These are phyloP conservation scores for Talaromyces sp. DNA, from an alignment of 2,329 filamentous ascomycete species.

Conservation along the genomic window DNA sequence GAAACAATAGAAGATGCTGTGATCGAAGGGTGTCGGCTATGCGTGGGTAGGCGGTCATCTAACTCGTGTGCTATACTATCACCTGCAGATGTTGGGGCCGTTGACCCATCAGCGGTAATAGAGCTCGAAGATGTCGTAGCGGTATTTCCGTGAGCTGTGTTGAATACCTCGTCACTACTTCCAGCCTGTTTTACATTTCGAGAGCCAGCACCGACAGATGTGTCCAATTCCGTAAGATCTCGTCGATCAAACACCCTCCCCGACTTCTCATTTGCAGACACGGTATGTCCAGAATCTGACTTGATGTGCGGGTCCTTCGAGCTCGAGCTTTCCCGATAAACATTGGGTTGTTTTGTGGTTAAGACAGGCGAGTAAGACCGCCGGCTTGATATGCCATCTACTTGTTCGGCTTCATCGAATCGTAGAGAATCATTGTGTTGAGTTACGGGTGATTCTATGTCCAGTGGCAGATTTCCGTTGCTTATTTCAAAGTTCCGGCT, in stretches of 20 bases:
- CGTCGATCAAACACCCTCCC: slow-evolving; percentile 28
- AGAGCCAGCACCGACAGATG: slow-evolving; percentile 23
- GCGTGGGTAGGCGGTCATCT: slow-evolving; percentile 25
- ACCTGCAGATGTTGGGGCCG: slow-evolving; percentile 26
- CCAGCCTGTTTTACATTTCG: slow-evolving; percentile 30
- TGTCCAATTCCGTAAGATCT: slow-evolving; percentile 28
- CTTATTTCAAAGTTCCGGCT: slow-evolving; percentile 29
- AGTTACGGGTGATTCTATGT: slow-evolving; percentile 30
- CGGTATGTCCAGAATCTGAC: slow-evolving; percentile 18
- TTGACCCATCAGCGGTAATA: slow-evolving; percentile 28
- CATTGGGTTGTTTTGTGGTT: slow-evolving; percentile 29
- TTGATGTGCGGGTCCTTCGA: slow-evolving; percentile 24
- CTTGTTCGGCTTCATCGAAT: slow-evolving; percentile 30
- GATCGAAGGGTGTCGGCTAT: slow-evolving; percentile 31
- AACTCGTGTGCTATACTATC: slow-evolving; percentile 31
- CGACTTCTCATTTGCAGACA: slow-evolving; percentile 25
- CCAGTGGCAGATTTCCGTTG: slow-evolving; percentile 29
- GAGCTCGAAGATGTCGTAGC: slow-evolving; percentile 32
- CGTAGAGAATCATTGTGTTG: slow-evolving; percentile 32
- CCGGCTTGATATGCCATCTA: slow-evolving; percentile 30
- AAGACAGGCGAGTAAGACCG: slow-evolving; percentile 35
- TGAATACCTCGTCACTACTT: slow-evolving; percentile 21
- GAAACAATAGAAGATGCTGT: slow-evolving; percentile 30
- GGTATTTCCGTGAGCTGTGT: slow-evolving; percentile 33
- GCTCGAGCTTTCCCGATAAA: slow-evolving; percentile 26